Percentiles rank a stretch among this genome's conserved stretches.
phyloP scores from a whole-genome alignment of 108 stramenopile species.

The Cyclotella baltica region DNA sequence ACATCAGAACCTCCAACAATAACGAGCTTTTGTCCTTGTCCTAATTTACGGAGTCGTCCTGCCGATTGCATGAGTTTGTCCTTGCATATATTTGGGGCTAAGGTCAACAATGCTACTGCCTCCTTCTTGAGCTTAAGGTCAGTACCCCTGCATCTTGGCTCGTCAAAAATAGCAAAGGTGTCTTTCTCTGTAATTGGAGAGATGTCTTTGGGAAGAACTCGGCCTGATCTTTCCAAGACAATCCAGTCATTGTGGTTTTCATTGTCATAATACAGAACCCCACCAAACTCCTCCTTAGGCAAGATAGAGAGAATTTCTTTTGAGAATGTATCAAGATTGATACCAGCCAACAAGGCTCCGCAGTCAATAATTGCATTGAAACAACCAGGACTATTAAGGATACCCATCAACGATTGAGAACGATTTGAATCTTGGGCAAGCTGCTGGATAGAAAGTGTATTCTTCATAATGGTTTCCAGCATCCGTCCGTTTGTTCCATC shows the following conservation, averaged over 20 bases:
- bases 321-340: slow-evolving; percentile 22
- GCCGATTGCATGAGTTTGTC: slow-evolving; percentile 75
- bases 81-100: slow-evolving; percentile 59
- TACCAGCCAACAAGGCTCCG: slow-evolving; percentile 56
- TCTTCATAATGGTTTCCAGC: slow-evolving; percentile 50
- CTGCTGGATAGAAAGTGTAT: slow-evolving; percentile 5
- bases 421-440: background rate
- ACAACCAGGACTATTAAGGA: background rate
- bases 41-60: slow-evolving; percentile 59
- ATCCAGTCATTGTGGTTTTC: slow-evolving; percentile 42
- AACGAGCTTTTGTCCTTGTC: slow-evolving; percentile 52
- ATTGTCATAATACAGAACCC: slow-evolving; percentile 42
- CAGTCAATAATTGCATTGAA: slow-evolving; percentile 57
- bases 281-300: slow-evolving; percentile 14
- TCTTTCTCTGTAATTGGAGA: slow-evolving; percentile 53
- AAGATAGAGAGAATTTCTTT: slow-evolving; percentile 19
- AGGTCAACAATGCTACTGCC: slow-evolving; percentile 58
- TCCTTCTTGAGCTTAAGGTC: slow-evolving; percentile 61
- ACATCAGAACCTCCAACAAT: slow-evolving; percentile 55
- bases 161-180: slow-evolving; percentile 65
- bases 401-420: background rate
- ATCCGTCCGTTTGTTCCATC: slow-evolving; percentile 61
- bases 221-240: slow-evolving; percentile 51
- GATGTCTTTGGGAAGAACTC: slow-evolving; percentile 36
- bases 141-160: slow-evolving; percentile 65